Evolutionary conservation across 192 early-diverging fungal genomes (phyloP), one percentile per base, ranked within the genome.

Genomic region (Geranomyces variabilis): DNA sequence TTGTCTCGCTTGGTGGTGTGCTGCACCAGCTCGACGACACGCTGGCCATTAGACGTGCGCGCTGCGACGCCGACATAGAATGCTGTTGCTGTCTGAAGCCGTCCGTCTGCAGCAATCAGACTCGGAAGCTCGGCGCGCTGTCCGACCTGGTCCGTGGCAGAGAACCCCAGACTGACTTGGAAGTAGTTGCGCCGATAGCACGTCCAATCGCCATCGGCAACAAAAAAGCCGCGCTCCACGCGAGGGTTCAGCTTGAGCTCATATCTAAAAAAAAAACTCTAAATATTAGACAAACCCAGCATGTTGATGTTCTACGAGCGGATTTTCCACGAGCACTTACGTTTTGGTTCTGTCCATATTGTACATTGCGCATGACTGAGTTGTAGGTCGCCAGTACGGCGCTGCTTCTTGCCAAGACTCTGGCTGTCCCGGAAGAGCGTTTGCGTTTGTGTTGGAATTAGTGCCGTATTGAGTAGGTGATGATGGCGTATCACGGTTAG

Each of bases 181-280:
- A 96, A 96, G 79, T 96, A 97, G 76, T 97, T 97, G 71, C 94
- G 88, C 7, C 95, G 86, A 75, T 97, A 97, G 68, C 95, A 96
- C 1, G 94, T 94, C 95, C 95, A 98, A 65, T 93, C 92, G 62
- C 85, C 83, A 43, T 90, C 88, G 19, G 94, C 90, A 45, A 94
- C 68, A 64, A 96, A 96, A 79, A 97, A 97, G 15, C 95, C 95
- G 31, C 93, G 87, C 72, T 96, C 95, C 45, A 96, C 89, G 44
- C 92, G 92, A 21, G 94, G 88, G 56, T 86, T 79, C 49, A 96
- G 73, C 17, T 76, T 70, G 15, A 90, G 70, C 9, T 77, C 79
- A 71, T 85, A 88, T 13, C 84, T 90, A 51, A 33, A 2, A 56
- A 9, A 28, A 21, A 53, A 7, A 62, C 2, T 14, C 34, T 45